These are phyloP conservation scores for Deinandra increscens DNA, from an alignment of 129 eudicot genomes.

Conservation along the genomic window DNA sequence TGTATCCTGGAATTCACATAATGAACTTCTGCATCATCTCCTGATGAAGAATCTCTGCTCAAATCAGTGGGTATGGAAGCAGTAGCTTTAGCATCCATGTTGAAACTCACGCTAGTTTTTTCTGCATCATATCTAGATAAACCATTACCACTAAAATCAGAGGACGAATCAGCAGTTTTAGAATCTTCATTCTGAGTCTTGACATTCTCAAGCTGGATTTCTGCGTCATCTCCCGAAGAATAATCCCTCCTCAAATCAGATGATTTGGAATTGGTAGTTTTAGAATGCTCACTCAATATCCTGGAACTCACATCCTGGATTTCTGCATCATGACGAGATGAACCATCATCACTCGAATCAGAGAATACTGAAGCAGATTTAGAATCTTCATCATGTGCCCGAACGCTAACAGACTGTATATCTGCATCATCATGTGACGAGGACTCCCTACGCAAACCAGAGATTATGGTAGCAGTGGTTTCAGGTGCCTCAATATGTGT, in stretches of 20 bases:
- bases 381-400: background rate
- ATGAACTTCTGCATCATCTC: slow-evolving; percentile 13
- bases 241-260: background rate
- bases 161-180: background rate
- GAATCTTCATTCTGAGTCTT: background rate
- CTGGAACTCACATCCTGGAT: background rate
- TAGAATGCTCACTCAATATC: background rate
- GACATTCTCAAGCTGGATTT: too few species aligned
- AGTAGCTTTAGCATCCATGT: background rate
- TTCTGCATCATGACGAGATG: background rate
- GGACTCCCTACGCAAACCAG: background rate
- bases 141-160: background rate
- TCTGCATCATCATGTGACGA: background rate
- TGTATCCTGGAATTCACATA: background rate
- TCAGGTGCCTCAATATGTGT: background rate
- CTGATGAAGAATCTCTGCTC: background rate
- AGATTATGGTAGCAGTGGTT: background rate
- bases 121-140: too few species aligned
- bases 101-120: too few species aligned
- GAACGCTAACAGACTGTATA: background rate
- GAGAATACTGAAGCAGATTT: background rate
- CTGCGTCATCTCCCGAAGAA: background rate
- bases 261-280: background rate
- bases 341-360: background rate
- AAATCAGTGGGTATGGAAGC: background rate